Percentiles rank a stretch among this genome's conserved stretches.
Evolutionary conservation across 1,139 yeast species (phyloP).

Genomic region (Yamadazyma sp.): DNA sequence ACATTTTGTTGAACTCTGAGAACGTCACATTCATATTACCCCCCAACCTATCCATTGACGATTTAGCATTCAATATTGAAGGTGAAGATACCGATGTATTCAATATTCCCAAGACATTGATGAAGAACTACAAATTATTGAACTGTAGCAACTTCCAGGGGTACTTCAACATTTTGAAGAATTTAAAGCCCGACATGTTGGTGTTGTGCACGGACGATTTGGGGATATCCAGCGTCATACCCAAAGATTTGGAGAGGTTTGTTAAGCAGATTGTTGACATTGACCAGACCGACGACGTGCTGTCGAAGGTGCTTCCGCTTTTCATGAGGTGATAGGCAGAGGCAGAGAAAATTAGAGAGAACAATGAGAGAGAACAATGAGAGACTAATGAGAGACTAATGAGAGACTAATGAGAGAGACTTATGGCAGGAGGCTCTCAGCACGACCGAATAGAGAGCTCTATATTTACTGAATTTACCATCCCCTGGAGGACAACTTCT

Average conservation of each 20-base stretch:
- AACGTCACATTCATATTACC: constrained; percentile 50
- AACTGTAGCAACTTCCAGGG: constrained; percentile 46
- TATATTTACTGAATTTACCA: too few relatives aligned
- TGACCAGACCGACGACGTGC: constrained; percentile 17
- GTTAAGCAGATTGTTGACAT: constrained; percentile 37
- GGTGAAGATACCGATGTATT: constrained; percentile 13
- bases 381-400: too few relatives aligned
- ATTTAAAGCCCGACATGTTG: constrained; percentile 43
- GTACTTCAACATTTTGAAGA: constrained; percentile 41
- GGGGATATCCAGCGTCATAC: constrained; percentile 32
- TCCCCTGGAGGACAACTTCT: constrained; percentile 53
- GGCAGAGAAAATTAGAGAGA: too few relatives aligned
- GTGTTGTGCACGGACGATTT: constrained; percentile 46
- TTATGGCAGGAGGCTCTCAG: too few relatives aligned
- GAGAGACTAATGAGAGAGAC: too few relatives aligned
- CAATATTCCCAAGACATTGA: constrained; percentile 18
- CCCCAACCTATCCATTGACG: constrained; percentile 45
- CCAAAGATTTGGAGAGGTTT: constrained; percentile 41
- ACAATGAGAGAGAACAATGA: too few relatives aligned
- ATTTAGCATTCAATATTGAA: constrained; percentile 23
- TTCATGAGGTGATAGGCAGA: constrained; percentile 11
- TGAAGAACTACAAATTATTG: constrained; percentile 40
- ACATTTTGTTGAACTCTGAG: constrained; percentile 37
- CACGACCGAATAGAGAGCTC: too few relatives aligned
- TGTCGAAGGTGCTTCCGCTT: constrained; percentile 13